A percentile compares a stretch with the other conserved stretches of the same genome.
phyloP scores from a whole-genome alignment of 805 yeast genomes.

The Barnettozyma sucrosica region DNA sequence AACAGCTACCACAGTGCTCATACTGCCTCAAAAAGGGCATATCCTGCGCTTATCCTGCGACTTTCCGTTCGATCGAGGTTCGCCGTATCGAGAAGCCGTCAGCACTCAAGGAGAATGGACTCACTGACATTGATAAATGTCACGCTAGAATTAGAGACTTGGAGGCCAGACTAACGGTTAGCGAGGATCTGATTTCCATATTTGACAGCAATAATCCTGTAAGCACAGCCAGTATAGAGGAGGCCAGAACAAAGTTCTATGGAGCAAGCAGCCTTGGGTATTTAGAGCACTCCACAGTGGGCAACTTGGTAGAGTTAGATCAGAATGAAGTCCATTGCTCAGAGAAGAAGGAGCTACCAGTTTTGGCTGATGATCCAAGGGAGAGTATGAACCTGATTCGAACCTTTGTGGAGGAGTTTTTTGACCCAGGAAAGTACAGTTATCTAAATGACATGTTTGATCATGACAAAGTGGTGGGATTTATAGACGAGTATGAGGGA shows the following conservation, averaged over 20 bases:
- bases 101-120: background rate
- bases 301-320: background rate
- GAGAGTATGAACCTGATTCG: conserved; percentile 11
- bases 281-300: conserved; percentile 11
- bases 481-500: conserved; percentile 8
- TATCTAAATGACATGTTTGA: conserved; percentile 17
- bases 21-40: conserved; percentile 14
- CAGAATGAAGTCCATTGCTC: background rate
- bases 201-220: conserved; percentile 17
- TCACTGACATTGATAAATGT: background rate
- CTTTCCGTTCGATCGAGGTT: conserved; percentile 22
- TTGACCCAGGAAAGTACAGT: conserved; percentile 8
- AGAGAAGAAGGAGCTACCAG: background rate
- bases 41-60: conserved; percentile 19
- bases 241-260: conserved; percentile 7
- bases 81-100: conserved; percentile 6
- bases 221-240: background rate
- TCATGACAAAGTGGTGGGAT: conserved; percentile 9
- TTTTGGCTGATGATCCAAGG: background rate
- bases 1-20: conserved; percentile 15
- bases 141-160: conserved; percentile 14
- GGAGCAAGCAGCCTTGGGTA: conserved; percentile 13
- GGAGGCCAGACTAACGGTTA: conserved; percentile 14
- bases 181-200: conserved; percentile 21
- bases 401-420: conserved; percentile 12